Evolutionary conservation across 768 basidiomycete genomes (phyloP).

Genomic region (Serpula lacrymans): DNA sequence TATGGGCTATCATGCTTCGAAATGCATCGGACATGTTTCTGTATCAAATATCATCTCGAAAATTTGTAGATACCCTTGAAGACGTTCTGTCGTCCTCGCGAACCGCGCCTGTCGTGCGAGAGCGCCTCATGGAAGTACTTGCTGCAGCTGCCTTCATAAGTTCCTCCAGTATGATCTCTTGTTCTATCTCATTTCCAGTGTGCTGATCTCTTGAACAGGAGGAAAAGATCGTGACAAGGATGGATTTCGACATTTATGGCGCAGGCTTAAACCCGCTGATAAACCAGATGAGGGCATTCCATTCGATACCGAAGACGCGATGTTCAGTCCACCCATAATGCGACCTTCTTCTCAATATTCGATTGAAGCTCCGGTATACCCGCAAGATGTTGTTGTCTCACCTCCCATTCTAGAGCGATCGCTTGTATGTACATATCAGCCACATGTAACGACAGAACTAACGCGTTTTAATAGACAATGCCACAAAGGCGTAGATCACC

Average conservation of each 20-base stretch:
- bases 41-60: constrained; percentile 63
- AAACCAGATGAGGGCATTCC: constrained; percentile 85
- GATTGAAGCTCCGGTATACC: constrained; percentile 34
- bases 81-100: constrained; percentile 60
- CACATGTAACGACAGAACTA: not conserved
- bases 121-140: constrained; percentile 76
- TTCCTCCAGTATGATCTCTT: constrained; percentile 17
- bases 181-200: not conserved
- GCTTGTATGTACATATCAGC: constrained; percentile 16
- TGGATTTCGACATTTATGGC: constrained; percentile 74
- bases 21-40: constrained; percentile 76
- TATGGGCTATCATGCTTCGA: constrained; percentile 90
- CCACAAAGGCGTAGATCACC: constrained; percentile 15
- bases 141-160: constrained; percentile 70
- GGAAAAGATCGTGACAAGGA: constrained; percentile 37
- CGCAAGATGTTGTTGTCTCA: constrained; percentile 32
- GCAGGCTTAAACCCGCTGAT: constrained; percentile 70
- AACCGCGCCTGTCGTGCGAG: constrained; percentile 77
- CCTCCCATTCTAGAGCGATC: constrained; percentile 23
- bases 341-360: constrained; percentile 29
- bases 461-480: not conserved
- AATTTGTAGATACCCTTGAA: constrained; percentile 78
- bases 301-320: constrained; percentile 72
- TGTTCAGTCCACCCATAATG: constrained; percentile 67
- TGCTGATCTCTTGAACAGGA: not conserved